Evolutionary conservation across 2,329 filamentous ascomycete species (phyloP), one percentile per base, ranked within the genome.

Genomic region (Colletotrichum kahawae): DNA sequence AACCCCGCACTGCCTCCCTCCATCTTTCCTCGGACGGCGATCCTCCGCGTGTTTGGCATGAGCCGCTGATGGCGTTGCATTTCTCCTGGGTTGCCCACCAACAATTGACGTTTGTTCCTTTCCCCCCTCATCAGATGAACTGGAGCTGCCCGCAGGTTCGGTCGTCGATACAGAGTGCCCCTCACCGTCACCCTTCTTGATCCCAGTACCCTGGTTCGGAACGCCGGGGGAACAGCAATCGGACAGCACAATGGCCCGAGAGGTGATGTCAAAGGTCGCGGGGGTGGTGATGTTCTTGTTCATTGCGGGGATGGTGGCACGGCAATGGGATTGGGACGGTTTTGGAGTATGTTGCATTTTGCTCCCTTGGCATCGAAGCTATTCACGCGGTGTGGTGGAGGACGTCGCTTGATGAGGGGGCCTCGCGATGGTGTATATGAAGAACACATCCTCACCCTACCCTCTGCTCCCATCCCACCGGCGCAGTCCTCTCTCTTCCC

Each of bases 261-360:
- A 33, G 43, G 43, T 51, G 10, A 34, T 21, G 70, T 24, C 51
- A 31, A n/a, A 33, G 24, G 56, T 36, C 7, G 6, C 43, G 1
- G n/a, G n/a, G n/a, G 2, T 21, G 43, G 43, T 51, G 43, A 48
- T 48, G 29, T 60, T 70, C 16, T 4, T 65, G 7, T 14, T 59
- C 21, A 66, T 60, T 69, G 67, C 67, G 51, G 56, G 71, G 48
- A 57, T 59, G 18, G 36, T 31, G 14, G 71, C 51, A 18, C 59
- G 51, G 54, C 34, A 38, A 36, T 74, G 67, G 67, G 54, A 65
- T 9, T 70, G 71, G 71, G 60, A 71, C 60, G 67, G 31, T 18
- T 38, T 72, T 72, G 72, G 69, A 43, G 68, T 75, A 72, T 51
- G 72, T 75, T 72, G 29, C 69, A 75, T 72, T 59, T 18, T 16